Evolutionary conservation across 2,329 filamentous ascomycete species (phyloP).

Genomic region (Stagonosporopsis vannaccii): DNA sequence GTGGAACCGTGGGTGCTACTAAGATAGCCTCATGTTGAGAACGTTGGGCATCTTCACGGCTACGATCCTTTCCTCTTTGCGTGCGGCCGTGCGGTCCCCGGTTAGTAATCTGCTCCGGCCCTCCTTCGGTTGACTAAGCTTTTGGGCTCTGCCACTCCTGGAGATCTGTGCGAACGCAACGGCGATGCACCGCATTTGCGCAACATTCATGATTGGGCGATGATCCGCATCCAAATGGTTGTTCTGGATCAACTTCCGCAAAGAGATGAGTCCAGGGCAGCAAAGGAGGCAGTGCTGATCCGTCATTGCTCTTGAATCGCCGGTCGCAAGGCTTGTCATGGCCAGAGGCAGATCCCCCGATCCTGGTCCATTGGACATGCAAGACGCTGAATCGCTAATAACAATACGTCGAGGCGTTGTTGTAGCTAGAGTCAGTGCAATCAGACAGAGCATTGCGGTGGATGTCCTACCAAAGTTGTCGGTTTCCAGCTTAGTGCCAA

Average conservation of each 20-base stretch:
- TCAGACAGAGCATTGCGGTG: conserved; percentile 9
- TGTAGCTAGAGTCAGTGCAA: conserved; percentile 9
- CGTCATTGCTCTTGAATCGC: conserved; percentile 5
- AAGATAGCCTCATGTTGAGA: conserved; percentile 3
- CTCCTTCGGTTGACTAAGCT: conserved; percentile 17
- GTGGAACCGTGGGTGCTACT: not conserved
- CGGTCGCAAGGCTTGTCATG: conserved; percentile 9
- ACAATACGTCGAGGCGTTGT: conserved; percentile 4
- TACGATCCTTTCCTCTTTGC: conserved; percentile 6
- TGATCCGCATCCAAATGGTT: not conserved
- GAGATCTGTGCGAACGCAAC: conserved; percentile 14
- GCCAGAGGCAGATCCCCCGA: conserved; percentile 15
- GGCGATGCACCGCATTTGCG: not conserved
- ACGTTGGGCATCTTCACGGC: conserved; percentile 7
- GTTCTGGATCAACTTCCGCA: not conserved
- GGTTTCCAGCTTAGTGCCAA: not conserved
- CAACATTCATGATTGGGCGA: not conserved
- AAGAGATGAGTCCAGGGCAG: conserved; percentile 2
- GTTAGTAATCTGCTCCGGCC: conserved; percentile 11
- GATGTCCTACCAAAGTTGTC: not conserved
- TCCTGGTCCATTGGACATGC: conserved; percentile 16
- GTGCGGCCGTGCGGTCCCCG: conserved; percentile 11
- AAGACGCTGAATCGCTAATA: conserved; percentile 16
- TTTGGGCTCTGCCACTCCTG: conserved; percentile 13
- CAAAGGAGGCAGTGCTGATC: conserved; percentile 16